Base-by-base conservation (phyloP, 2,329 filamentous ascomycete genomes). In the Pseudocercospora fijiensis region DNA sequence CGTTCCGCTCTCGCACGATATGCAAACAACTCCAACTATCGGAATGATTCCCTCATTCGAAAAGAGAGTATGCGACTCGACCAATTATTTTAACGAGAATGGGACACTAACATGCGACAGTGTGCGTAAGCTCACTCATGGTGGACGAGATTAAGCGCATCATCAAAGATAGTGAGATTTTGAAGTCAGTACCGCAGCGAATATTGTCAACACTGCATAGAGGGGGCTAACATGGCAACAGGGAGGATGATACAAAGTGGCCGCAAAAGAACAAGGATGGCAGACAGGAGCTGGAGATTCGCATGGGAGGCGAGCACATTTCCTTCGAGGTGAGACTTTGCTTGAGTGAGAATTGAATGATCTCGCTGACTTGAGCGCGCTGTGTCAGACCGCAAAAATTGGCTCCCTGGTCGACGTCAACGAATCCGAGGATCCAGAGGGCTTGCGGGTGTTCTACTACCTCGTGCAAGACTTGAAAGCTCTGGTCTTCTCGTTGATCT, bases 201-300 rank as follows among this genome's bases (percentile, higher is more conserved):
- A 24, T 41, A 16, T 7, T 18, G 37, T 41, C 49, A 26, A 26
- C 18, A 18, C 22, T 8, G 22, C 8, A 3, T 53, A 26, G 24
- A 27, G 22, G 24, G 13, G 4, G 13, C 61, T 66, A 63, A 79
- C 64, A 47, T 24, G 20, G 13, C 7, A 28, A 37, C 70, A 96
- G 92, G 82, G 95, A 99, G 87, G 95, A 99, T 76, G 95, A 99
- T 77, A 90, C 88, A 26, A 97, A 97, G 77, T 99, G 95, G 95
- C 95, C 95, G 0, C 92, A 96, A 78, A 99, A 98, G 86, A 99
- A 99, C 82, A 98, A 98, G 81, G 95, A 99, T 73, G 95, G 95
- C 37, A 87, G 94, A 68, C 95, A 99, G 77, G 95, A 99, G 80
- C 84, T 99, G 55, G 95, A 99, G 78, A 97, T 99, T 64, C 86